phyloP scores from a whole-genome alignment of 2,329 filamentous ascomycete species.

The Cladorrhinum sp. region DNA sequence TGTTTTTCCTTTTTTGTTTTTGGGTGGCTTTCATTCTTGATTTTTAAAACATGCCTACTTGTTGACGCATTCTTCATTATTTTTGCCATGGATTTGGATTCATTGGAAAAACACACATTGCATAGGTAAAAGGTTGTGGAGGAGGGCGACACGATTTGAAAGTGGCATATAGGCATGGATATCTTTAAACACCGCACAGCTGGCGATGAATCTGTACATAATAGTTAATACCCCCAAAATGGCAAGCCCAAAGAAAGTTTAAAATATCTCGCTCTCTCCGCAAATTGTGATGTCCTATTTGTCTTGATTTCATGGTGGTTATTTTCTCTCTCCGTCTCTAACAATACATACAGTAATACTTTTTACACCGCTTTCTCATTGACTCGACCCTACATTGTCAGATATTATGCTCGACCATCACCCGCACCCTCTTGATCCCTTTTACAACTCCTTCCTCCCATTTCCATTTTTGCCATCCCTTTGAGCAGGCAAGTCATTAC shows the following conservation, averaged over 20 bases:
- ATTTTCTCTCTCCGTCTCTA: too few species aligned
- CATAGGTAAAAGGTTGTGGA: neutral
- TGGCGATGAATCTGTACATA: conserved; percentile 17
- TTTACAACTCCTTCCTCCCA: conserved; percentile 23
- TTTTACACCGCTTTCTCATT: too few species aligned
- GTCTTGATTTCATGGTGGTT: too few species aligned
- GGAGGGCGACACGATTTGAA: neutral
- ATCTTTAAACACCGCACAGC: conserved; percentile 5
- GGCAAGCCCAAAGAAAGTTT: conserved; percentile 7
- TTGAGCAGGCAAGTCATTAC: conserved; percentile 37
- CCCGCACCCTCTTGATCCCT: too few species aligned
- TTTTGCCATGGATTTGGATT: neutral
- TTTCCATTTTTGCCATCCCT: conserved; percentile 8
- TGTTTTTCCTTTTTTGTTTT: conserved; percentile 17
- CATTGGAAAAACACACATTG: neutral
- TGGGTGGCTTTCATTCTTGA: conserved; percentile 26
- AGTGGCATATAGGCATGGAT: neutral
- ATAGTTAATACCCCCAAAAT: conserved; percentile 23
- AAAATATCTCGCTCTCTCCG: too few species aligned
- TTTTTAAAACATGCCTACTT: conserved; percentile 1
- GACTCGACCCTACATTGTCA: too few species aligned
- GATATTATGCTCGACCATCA: too few species aligned
- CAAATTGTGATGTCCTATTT: too few species aligned
- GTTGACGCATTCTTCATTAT: neutral
- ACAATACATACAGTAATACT: too few species aligned